These are phyloP conservation scores for Elaphomyces granulatus DNA, from an alignment of 495 filamentous ascomycete species.

Conservation along the genomic window DNA sequence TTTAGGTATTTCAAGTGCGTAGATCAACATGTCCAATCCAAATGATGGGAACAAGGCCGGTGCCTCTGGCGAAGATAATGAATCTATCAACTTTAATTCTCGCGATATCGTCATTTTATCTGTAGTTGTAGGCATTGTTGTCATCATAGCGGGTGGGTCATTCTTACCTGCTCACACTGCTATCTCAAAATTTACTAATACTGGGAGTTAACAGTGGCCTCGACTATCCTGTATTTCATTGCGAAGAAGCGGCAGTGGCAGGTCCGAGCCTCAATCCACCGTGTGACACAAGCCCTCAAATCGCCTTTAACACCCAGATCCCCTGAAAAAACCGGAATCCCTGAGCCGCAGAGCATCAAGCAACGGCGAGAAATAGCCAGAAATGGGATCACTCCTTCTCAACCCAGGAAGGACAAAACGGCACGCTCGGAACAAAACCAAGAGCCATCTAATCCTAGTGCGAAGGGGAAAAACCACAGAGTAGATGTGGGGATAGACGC, in stretches of 20 bases:
- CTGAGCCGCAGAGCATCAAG: no score
- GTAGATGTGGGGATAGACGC: no score
- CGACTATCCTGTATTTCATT: conserved; percentile 33
- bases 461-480: no score
- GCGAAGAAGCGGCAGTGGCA: conserved; percentile 41
- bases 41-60: no score
- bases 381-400: no score
- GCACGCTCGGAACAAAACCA: no score
- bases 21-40: no score
- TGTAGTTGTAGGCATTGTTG: conserved; percentile 15
- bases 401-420: no score
- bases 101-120: conserved; percentile 15
- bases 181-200: not conserved
- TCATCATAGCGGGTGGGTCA: conserved; percentile 16
- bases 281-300: conserved; percentile 22
- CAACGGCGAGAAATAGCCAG: no score
- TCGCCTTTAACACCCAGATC: conserved; percentile 15
- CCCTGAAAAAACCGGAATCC: conserved; percentile 5
- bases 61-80: conserved; percentile 1
- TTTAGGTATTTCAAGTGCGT: no score
- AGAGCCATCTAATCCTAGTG: no score
- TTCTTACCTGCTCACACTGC: no score
- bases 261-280: conserved; percentile 31
- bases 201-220: conserved; percentile 19
- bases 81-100: conserved; percentile 6